These are phyloP conservation scores for Rhizopogon vesiculosus DNA, from an alignment of 768 basidiomycete genomes.

Conservation along the genomic window DNA sequence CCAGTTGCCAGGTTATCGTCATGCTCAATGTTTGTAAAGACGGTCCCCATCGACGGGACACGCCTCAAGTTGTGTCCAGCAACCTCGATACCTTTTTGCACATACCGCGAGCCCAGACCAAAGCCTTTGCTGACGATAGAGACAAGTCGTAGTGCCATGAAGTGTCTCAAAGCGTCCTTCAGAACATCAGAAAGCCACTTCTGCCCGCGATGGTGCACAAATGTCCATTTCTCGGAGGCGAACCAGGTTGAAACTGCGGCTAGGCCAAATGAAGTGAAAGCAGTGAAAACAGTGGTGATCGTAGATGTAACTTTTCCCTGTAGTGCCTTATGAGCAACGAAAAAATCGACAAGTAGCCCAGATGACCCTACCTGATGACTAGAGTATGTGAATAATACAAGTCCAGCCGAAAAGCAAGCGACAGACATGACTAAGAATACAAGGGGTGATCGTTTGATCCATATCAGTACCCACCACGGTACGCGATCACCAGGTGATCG, in stretches of 20 bases:
- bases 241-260: constrained; percentile 72
- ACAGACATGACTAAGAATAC: constrained; percentile 75
- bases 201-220: constrained; percentile 54
- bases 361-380: constrained; percentile 45
- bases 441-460: constrained; percentile 77
- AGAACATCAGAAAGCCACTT: constrained; percentile 69
- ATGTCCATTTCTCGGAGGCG: constrained; percentile 64
- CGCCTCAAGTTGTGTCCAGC: constrained; percentile 3
- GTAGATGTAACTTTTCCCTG: constrained; percentile 54
- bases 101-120: background rate
- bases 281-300: constrained; percentile 66
- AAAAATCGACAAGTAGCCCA: background rate
- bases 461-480: constrained; percentile 80
- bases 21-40: constrained; percentile 3
- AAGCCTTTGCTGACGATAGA: background rate
- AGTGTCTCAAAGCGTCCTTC: constrained; percentile 36
- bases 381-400: constrained; percentile 69
- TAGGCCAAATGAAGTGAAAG: constrained; percentile 68
- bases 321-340: background rate
- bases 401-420: constrained; percentile 68
- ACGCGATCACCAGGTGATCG: constrained; percentile 73
- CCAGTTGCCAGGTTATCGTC: background rate
- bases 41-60: background rate
- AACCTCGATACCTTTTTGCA: constrained; percentile 1
- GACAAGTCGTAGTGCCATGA: constrained; percentile 28